Conservation (phyloP, 495 filamentous ascomycete species). For the Aspergillus ostianus region DNA sequence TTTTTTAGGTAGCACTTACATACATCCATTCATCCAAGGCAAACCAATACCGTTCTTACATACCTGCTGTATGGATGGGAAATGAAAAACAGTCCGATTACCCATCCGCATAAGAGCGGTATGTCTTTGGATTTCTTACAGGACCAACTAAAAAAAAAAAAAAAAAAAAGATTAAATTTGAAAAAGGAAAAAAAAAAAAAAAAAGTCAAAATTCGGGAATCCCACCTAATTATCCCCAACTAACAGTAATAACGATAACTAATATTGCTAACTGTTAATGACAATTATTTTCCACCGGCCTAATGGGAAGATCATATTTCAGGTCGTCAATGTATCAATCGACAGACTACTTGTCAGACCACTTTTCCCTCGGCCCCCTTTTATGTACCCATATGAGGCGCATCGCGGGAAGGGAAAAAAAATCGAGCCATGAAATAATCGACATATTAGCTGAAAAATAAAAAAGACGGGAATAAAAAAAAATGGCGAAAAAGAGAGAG, state of each 20-base stretch:
- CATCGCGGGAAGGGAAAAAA: conserved; percentile 1
- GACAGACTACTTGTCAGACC: conserved; percentile 14
- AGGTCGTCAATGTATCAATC: conserved; percentile 15
- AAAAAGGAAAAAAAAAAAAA: neutral
- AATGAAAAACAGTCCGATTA: conserved; percentile 13
- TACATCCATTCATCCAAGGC: neutral
- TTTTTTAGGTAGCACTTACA: neutral
- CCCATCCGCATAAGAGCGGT: conserved; percentile 13
- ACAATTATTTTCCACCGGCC: conserved; percentile 4
- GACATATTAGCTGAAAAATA: conserved; percentile 3
- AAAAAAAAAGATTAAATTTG: neutral
- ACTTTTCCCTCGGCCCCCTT: neutral
- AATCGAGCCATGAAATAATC: conserved; percentile 1
- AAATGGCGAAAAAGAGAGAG: conserved; percentile 7
- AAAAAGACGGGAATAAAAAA: conserved; percentile 5
- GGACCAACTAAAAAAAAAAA: conserved; percentile 2
- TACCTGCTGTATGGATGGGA: neutral
- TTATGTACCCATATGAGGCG: neutral
- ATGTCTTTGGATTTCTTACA: conserved; percentile 8
- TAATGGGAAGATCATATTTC: conserved; percentile 17
- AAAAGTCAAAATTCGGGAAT: neutral
- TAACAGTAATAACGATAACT: conserved; percentile 6
- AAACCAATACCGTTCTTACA: neutral
- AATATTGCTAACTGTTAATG: conserved; percentile 6
- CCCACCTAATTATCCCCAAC: neutral